Evolutionary conservation across 495 filamentous ascomycete species (phyloP), one percentile per base, ranked within the genome.

Genomic region (Penicillium turbatum): DNA sequence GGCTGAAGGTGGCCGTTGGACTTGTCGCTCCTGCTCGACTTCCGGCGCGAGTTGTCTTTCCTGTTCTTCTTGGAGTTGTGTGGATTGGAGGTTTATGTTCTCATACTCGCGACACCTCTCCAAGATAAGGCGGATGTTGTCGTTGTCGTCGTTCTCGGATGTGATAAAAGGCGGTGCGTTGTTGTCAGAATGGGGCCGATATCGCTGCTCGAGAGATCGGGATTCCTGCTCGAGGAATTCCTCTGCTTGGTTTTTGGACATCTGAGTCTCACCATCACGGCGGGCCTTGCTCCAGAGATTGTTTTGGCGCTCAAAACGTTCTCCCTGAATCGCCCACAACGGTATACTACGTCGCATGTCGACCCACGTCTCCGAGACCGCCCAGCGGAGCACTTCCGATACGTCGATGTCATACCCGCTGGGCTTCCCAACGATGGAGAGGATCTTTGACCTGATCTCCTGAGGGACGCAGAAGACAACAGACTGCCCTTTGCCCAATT

Each of bases 1-100:
- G 10, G 62, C 65, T 1, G 55, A 16, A 2, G 60, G 58, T 4
- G 86, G 82, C 2, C 69, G 60, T 54, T 86, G 60, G 1, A 82
- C 57, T 31, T 89, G 67, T 11, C 70, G 65, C 52, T 90, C 82
- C 36, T 72, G 68, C 56, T 88, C 79, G 24, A 81, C 72, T 54
- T 89, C 85, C 2, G 80, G 81, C 0, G 79, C 74, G 0, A 89
- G 70, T 56, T 90, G 84, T 0, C 86, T 75, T 61, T 89, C 86
- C 46, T 88, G 85, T 57, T 89, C 86, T 61, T 91, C 85, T 12
- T 85, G 72, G 2, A 87, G 67, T 0, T 66, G 62, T 0, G 74
- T 70, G 2, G 67, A 62, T 8, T 58, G 37, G 36, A 76, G 53
- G 7, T 69, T 46, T 0, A 64, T 26, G 5, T 68, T 60, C 1